Evolutionary conservation across 352 stramenopile genomes (phyloP).

Genomic region (Globisporangium yorkense): DNA sequence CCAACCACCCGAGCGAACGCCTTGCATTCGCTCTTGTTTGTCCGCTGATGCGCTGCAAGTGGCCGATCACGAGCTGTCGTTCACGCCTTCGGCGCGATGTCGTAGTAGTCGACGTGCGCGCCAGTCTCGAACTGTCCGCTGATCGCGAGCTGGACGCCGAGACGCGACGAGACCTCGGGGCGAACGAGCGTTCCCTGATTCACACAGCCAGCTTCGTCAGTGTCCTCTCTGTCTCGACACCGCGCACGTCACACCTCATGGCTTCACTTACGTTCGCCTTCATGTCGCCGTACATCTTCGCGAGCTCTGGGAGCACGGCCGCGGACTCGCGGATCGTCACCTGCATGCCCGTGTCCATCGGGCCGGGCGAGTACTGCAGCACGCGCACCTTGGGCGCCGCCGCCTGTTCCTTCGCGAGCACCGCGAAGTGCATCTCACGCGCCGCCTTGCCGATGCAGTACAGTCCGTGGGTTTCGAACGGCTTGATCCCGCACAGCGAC

Average conservation of each 20-base stretch:
- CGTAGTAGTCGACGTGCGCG: constrained; percentile 79
- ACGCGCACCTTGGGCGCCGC: constrained; percentile 32
- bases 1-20: too few relatives aligned
- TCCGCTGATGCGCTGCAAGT: too few relatives aligned
- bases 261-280: constrained; percentile 21
- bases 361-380: constrained; percentile 83
- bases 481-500: constrained; percentile 75
- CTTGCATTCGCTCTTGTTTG: too few relatives aligned
- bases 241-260: too few relatives aligned
- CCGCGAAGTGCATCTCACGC: constrained; percentile 81
- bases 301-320: constrained; percentile 29
- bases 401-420: constrained; percentile 60
- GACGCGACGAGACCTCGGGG: constrained; percentile 43
- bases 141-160: constrained; percentile 52
- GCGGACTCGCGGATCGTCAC: constrained; percentile 48
- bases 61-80: neutral
- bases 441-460: constrained; percentile 86
- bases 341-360: constrained; percentile 88
- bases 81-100: constrained; percentile 10
- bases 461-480: constrained; percentile 69
- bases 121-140: constrained; percentile 48
- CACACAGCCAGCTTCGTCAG: neutral
- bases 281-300: constrained; percentile 41
- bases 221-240: neutral
- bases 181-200: constrained; percentile 40